Percentiles rank a stretch among this genome's conserved stretches.
Conservation (phyloP, 2,329 filamentous ascomycete species). For the Calonectria ilicicola region DNA sequence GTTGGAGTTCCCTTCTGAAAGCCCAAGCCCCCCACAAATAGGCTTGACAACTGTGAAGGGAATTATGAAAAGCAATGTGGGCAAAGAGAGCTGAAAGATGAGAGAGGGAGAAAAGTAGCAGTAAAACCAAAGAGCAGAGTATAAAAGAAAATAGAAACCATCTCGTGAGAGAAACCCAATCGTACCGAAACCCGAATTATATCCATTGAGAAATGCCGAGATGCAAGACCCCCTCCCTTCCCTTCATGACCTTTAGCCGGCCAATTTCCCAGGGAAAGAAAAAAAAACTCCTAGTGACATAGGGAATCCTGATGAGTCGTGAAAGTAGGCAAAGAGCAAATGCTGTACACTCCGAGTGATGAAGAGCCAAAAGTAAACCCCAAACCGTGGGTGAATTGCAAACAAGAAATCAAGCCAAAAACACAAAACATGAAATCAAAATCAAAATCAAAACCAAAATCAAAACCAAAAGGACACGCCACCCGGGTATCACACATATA, state of each 20-base stretch:
- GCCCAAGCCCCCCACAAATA: slow-evolving; percentile 15
- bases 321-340: slow-evolving; percentile 12
- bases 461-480: slow-evolving; percentile 29
- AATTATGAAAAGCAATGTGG: slow-evolving; percentile 18
- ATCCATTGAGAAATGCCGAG: slow-evolving; percentile 37
- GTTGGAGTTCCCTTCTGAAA: slow-evolving; percentile 9
- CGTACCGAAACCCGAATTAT: slow-evolving; percentile 29
- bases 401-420: not conserved
- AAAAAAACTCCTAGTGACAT: not conserved
- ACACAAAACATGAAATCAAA: too few species aligned
- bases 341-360: not conserved
- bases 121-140: not conserved
- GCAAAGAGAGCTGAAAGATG: slow-evolving; percentile 1
- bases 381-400: slow-evolving; percentile 20
- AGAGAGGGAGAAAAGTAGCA: not conserved
- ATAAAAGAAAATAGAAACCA: slow-evolving; percentile 7
- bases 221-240: slow-evolving; percentile 22
- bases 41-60: slow-evolving; percentile 13
- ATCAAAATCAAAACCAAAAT: slow-evolving; percentile 14
- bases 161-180: slow-evolving; percentile 34
- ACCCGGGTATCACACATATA: slow-evolving; percentile 43
- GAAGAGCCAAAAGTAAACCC: slow-evolving; percentile 16
- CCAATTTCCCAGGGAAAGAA: slow-evolving; percentile 26
- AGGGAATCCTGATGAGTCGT: slow-evolving; percentile 7
- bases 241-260: slow-evolving; percentile 27